Percentiles rank a stretch among this genome's conserved stretches.
Evolutionary conservation across 768 basidiomycete species (phyloP).

Genomic region (Tricholoma furcatifolium): DNA sequence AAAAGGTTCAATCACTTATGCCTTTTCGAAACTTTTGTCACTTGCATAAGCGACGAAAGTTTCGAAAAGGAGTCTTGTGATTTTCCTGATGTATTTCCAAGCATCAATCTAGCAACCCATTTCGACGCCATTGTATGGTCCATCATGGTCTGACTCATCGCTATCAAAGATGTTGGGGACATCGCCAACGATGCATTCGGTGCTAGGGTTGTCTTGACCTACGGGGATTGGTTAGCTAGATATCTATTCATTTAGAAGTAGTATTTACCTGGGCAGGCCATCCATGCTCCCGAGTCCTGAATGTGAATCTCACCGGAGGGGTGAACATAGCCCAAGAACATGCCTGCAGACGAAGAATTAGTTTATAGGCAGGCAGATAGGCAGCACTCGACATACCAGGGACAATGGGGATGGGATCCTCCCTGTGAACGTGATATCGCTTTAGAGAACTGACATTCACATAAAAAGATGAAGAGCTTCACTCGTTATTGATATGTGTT

Average conservation of each 20-base stretch:
- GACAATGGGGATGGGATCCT: conserved; percentile 40
- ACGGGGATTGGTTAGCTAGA: background rate
- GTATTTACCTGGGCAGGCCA: conserved; percentile 48
- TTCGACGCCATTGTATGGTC: conserved; percentile 32
- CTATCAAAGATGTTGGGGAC: conserved; percentile 50
- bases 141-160: conserved; percentile 44
- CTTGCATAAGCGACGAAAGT: no score
- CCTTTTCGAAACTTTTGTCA: no score
- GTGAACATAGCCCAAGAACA: conserved; percentile 38
- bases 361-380: background rate
- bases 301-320: conserved; percentile 53
- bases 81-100: no score
- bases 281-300: conserved; percentile 47
- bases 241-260: background rate
- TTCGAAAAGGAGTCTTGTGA: no score
- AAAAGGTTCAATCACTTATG: no score
- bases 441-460: background rate
- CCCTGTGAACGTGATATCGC: conserved; percentile 17
- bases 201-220: conserved; percentile 59
- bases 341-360: conserved; percentile 16
- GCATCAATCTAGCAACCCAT: conserved; percentile 20
- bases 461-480: conserved; percentile 4
- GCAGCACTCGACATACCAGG: conserved; percentile 29
- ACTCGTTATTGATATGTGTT: conserved; percentile 63
- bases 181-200: conserved; percentile 49